These are phyloP conservation scores for Leishmania amazonensis DNA, from an alignment of 208 protist genomes.

Conservation along the genomic window DNA sequence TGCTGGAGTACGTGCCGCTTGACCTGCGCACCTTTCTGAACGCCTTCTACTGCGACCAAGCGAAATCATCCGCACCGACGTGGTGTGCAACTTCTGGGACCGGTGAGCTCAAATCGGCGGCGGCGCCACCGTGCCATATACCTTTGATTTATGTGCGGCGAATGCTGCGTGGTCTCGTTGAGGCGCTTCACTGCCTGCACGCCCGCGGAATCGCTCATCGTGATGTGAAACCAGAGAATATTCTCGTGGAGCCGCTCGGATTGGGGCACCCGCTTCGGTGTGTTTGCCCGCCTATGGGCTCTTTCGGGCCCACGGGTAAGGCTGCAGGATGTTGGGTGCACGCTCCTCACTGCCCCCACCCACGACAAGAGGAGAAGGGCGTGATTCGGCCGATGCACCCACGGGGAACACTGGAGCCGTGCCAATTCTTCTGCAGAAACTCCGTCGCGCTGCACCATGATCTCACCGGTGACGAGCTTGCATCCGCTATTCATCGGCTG, in stretches of 20 bases:
- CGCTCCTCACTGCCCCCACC: not conserved
- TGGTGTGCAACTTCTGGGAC: slow-evolving; percentile 4
- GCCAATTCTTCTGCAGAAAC: slow-evolving; percentile 14
- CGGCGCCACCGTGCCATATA: slow-evolving; percentile 16
- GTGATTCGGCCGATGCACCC: not conserved
- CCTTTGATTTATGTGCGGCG: slow-evolving; percentile 32
- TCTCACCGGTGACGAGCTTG: slow-evolving; percentile 19
- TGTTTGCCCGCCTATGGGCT: slow-evolving; percentile 24
- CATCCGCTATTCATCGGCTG: slow-evolving; percentile 14
- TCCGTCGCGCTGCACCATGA: slow-evolving; percentile 28
- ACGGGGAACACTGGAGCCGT: slow-evolving; percentile 12
- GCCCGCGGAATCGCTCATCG: slow-evolving; percentile 62
- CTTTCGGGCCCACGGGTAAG: not conserved
- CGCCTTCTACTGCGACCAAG: slow-evolving; percentile 38
- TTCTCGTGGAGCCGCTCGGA: slow-evolving; percentile 60
- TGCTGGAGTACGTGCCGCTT: slow-evolving; percentile 48
- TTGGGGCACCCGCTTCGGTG: slow-evolving; percentile 33
- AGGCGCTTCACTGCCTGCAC: slow-evolving; percentile 59
- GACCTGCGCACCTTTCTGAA: slow-evolving; percentile 39
- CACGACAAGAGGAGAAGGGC: not conserved
- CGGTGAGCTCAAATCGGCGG: not conserved
- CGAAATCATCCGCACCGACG: slow-evolving; percentile 11
- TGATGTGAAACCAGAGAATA: slow-evolving; percentile 50
- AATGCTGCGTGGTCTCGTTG: slow-evolving; percentile 31
- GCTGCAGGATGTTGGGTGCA: slow-evolving; percentile 24